Evolutionary conservation across 1,284 basidiomycete species (phyloP).

Genomic region (Ustilago crameri): DNA sequence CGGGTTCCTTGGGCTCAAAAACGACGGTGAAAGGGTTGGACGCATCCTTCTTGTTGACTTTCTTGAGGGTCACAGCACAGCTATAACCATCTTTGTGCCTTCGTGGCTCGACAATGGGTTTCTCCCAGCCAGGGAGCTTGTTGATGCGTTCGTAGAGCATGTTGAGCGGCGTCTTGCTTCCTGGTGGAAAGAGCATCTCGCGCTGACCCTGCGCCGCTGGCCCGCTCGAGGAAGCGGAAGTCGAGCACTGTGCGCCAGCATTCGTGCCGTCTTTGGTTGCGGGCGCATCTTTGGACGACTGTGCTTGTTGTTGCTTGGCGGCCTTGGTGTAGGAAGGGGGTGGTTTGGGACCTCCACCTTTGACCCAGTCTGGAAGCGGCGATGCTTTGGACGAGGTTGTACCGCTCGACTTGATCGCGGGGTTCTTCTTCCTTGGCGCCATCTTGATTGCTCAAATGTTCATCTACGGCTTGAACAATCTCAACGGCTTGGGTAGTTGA

Average conservation of each 20-base stretch:
- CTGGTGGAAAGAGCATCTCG: conserved; percentile 65
- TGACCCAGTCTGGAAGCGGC: conserved; percentile 67
- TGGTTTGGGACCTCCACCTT: conserved; percentile 58
- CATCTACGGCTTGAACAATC: background rate
- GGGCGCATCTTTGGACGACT: conserved; percentile 16
- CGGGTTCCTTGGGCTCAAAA: conserved; percentile 64
- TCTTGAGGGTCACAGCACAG: conserved; percentile 61
- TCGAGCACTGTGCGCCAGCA: background rate
- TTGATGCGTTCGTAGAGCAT: conserved; percentile 66
- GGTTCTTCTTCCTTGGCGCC: conserved; percentile 64
- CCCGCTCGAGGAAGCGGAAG: conserved; percentile 1
- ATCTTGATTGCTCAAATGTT: conserved; percentile 18
- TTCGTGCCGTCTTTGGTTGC: conserved; percentile 2
- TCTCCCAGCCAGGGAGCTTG: conserved; percentile 65
- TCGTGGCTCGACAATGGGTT: conserved; percentile 61
- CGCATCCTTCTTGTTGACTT: conserved; percentile 65
- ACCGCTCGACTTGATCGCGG: conserved; percentile 65
- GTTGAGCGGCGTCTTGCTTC: conserved; percentile 67
- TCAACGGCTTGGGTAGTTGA: background rate
- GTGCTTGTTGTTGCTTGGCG: conserved; percentile 32
- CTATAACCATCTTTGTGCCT: conserved; percentile 54
- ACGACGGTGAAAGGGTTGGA: conserved; percentile 57
- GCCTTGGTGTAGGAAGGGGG: conserved; percentile 56
- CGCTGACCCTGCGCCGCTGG: conserved; percentile 14
- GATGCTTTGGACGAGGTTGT: conserved; percentile 65